These are phyloP conservation scores for Malassezia equina DNA, from an alignment of 1,284 basidiomycete species.

Conservation along the genomic window DNA sequence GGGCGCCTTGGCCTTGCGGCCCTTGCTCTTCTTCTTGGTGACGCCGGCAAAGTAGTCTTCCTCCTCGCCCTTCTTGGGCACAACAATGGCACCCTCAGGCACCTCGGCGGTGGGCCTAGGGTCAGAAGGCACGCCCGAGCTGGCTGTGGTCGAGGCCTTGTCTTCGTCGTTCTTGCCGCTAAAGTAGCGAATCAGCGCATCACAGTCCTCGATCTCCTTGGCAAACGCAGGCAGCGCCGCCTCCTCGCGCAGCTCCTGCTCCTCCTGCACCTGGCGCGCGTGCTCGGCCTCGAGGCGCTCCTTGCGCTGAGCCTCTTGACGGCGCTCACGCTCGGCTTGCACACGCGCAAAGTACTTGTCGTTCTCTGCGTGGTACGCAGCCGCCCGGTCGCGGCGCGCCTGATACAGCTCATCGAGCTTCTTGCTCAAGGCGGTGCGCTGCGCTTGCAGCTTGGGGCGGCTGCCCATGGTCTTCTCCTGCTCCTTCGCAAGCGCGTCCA, in stretches of 20 bases:
- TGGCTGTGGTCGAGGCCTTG: slow-evolving; percentile 21
- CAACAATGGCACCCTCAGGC: slow-evolving; percentile 60
- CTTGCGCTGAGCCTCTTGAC: slow-evolving; percentile 66
- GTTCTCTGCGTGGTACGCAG: slow-evolving; percentile 36
- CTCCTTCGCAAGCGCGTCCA: slow-evolving; percentile 75
- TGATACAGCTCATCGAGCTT: slow-evolving; percentile 60
- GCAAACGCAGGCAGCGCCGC: slow-evolving; percentile 83
- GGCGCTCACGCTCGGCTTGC: slow-evolving; percentile 49
- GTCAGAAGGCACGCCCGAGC: slow-evolving; percentile 74
- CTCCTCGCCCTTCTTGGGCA: slow-evolving; percentile 68
- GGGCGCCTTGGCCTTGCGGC: slow-evolving; percentile 39
- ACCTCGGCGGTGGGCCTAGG: slow-evolving; percentile 59
- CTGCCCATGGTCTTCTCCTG: slow-evolving; percentile 73
- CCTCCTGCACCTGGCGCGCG: slow-evolving; percentile 70
- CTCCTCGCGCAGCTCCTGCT: slow-evolving; percentile 74
- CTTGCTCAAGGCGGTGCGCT: slow-evolving; percentile 62
- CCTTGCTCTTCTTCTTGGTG: slow-evolving; percentile 63
- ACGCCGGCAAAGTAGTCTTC: slow-evolving; percentile 76
- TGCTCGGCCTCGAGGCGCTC: slow-evolving; percentile 76
- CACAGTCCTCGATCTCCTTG: slow-evolving; percentile 89
- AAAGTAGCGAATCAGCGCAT: slow-evolving; percentile 83
- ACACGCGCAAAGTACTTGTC: slow-evolving; percentile 40
- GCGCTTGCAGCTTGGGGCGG: slow-evolving; percentile 74
- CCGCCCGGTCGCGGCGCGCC: slow-evolving; percentile 61
- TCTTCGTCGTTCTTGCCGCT: slow-evolving; percentile 47